phyloP scores from a whole-genome alignment of 23 red algal genomes.

The Gracilaria domingensis region DNA sequence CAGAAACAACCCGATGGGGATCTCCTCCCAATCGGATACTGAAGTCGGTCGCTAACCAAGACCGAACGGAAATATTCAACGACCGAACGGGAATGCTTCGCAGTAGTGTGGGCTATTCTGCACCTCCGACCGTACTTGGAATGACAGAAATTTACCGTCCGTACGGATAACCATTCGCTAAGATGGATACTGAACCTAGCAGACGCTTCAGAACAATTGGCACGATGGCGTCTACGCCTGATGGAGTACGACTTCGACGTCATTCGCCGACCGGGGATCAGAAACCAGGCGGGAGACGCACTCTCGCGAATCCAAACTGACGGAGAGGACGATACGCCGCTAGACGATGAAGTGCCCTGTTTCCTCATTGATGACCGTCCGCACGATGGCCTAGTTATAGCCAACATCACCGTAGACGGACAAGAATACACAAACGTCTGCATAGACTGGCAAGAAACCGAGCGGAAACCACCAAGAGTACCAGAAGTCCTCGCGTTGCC shows the following conservation, averaged over 20 bases:
- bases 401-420: not conserved
- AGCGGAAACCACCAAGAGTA: too few relatives aligned
- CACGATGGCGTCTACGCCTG: slow-evolving; percentile 8
- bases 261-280: slow-evolving; percentile 1
- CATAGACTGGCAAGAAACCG: too few relatives aligned
- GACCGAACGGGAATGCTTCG: slow-evolving; percentile 10
- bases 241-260: slow-evolving; percentile 22
- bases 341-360: too few relatives aligned
- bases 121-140: slow-evolving; percentile 38
- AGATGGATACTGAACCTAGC: slow-evolving; percentile 35
- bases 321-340: not conserved
- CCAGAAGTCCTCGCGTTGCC: too few relatives aligned
- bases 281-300: not conserved
- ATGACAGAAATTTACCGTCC: not conserved
- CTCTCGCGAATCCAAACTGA: slow-evolving; percentile 2
- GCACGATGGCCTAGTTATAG: not conserved
- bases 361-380: too few relatives aligned
- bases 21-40: slow-evolving; percentile 3
- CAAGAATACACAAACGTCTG: not conserved
- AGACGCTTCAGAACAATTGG: not conserved
- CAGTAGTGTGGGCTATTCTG: not conserved
- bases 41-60: not conserved
- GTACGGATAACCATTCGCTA: slow-evolving; percentile 15
- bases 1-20: slow-evolving; percentile 9
- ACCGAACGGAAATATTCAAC: slow-evolving; percentile 20